Conservation (phyloP, 2,329 filamentous ascomycete species). For the Talaromyces sp. region DNA sequence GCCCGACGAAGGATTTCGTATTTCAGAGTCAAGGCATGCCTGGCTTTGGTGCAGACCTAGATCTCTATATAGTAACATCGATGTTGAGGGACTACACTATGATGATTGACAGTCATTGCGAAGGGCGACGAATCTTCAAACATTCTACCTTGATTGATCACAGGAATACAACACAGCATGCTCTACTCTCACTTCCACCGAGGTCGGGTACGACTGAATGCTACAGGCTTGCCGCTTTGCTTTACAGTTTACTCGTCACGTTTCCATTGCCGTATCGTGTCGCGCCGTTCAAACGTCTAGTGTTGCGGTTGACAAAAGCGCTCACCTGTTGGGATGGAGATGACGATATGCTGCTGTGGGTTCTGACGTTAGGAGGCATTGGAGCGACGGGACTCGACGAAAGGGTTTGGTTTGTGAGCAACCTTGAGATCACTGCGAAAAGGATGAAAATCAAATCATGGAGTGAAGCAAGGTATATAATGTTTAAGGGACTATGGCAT, state of each 20-base stretch:
- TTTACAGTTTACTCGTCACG: conserved; percentile 6
- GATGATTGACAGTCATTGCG: too few species aligned
- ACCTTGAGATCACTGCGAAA: not conserved
- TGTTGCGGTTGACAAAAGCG: not conserved
- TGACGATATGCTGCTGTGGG: not conserved
- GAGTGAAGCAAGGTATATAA: not conserved
- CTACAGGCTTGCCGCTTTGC: not conserved
- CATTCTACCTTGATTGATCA: conserved; percentile 6
- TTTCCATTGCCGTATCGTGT: conserved; percentile 11
- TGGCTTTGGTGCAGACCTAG: too few species aligned
- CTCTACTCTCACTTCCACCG: conserved; percentile 8
- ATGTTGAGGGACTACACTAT: too few species aligned
- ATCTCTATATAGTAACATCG: too few species aligned
- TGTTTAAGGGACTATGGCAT: not conserved
- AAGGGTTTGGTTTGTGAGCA: conserved; percentile 10
- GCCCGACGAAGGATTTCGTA: too few species aligned
- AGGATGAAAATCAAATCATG: too few species aligned
- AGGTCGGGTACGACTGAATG: too few species aligned
- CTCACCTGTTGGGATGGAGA: not conserved
- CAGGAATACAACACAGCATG: conserved; percentile 10
- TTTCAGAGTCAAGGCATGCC: too few species aligned
- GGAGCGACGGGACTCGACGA: not conserved
- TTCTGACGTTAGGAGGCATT: not conserved
- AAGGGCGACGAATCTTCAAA: conserved; percentile 15
- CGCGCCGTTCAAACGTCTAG: conserved; percentile 6